phyloP scores from a whole-genome alignment of 805 yeast genomes.

The Saturnispora saitoi region DNA sequence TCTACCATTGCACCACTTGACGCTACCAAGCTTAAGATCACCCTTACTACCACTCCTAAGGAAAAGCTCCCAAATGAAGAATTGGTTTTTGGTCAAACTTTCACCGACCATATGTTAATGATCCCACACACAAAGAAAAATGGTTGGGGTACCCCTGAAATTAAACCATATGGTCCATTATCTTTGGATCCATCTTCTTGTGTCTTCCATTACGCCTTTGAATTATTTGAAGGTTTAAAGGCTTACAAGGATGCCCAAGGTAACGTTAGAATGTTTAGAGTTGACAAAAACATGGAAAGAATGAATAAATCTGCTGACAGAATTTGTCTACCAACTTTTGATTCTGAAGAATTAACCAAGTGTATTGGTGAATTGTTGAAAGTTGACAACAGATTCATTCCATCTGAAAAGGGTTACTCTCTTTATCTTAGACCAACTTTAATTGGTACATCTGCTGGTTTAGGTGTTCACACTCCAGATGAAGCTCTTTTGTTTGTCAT shows the following conservation, averaged over 20 bases:
- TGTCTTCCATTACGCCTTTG: conserved; percentile 93
- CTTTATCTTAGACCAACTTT: conserved; percentile 89
- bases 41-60: conserved; percentile 43
- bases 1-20: conserved; percentile 33
- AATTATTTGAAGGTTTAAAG: conserved; percentile 91
- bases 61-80: conserved; percentile 48
- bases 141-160: conserved; percentile 90
- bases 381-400: conserved; percentile 71
- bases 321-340: conserved; percentile 83
- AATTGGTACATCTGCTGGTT: conserved; percentile 83
- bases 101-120: conserved; percentile 85
- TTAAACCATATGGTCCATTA: conserved; percentile 75
- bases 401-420: conserved; percentile 81
- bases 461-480: conserved; percentile 81
- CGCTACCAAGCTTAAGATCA: conserved; percentile 43
- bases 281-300: conserved; percentile 85
- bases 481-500: conserved; percentile 79
- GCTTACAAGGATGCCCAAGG: conserved; percentile 68
- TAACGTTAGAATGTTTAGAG: conserved; percentile 75
- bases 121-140: conserved; percentile 66
- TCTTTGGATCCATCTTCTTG: conserved; percentile 78
- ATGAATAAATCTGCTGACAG: conserved; percentile 85
- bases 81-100: conserved; percentile 62
- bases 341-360: conserved; percentile 65
- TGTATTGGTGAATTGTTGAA: conserved; percentile 68